Base-by-base conservation (phyloP, 257 asterid species). In the Asclepias syriaca region DNA sequence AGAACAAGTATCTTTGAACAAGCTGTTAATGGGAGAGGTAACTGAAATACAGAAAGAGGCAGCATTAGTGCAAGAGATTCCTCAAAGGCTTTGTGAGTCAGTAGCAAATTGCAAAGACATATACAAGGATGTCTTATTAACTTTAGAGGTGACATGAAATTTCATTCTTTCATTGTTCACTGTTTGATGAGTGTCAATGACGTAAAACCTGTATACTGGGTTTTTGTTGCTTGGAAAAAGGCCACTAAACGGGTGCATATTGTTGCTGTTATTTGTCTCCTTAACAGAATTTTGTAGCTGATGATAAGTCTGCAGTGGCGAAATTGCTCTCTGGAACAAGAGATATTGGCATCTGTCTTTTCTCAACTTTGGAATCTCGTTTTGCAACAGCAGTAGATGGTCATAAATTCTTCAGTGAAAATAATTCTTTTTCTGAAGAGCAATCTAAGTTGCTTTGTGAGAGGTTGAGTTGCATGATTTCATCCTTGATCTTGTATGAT, bases 351-450 rank as follows among this genome's bases (percentile, higher is more conserved):
- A 76, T 69, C 53, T 59, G 84, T 65, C 87, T 93, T 65, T 83
- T 93, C 81, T 83, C 97, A 66, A 82, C 87, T 68, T 75, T 93
- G 77, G 95, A 90, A 83, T 85, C 93, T 72, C 86, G 84, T 79
- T 79, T 93, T 64, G 74, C 72, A 39, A 68, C 75, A 77, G 81
- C 81, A 60, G 63, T 59, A 76, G 88, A 84, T 76, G 79, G 82
- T 22, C 69, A 77, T 56, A 72, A 69, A 58, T 74, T 82, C 71
- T 82, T 79, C 69, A 57, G 67, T 1, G 56, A 66, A 66, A 76
- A 79, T 63, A 83, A 73, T 54, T 61, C 64, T 78, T 78, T 86
- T 53, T n/a, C 81, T 65, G 83, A 78, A 75, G 92, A 82, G 32
- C 89, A 86, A 74, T 81, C 89, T 80, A 83, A 71, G 75, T 69